Percentiles rank a stretch among this genome's conserved stretches.
Conservation (phyloP, 176 grass and related monocot genomes). For the Raddia distichophylla region DNA sequence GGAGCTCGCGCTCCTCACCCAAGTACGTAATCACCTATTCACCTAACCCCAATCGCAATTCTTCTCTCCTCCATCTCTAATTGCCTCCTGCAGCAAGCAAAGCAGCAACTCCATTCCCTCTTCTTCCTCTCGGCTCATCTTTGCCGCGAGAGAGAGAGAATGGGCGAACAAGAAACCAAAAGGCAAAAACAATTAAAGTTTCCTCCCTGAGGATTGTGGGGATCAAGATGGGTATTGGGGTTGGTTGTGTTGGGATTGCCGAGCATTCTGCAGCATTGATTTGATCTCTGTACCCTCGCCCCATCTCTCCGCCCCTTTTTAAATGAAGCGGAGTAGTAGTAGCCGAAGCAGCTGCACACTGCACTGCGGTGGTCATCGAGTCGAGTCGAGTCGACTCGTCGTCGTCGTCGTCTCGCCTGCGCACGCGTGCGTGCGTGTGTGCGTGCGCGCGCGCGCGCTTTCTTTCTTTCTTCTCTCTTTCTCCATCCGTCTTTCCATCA, state of each 20-base stretch:
- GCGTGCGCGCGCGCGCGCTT: not conserved
- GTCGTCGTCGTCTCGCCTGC: conserved; percentile 37
- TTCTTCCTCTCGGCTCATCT: not conserved
- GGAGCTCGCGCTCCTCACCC: conserved; percentile 87
- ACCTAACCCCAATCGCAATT: conserved; percentile 9
- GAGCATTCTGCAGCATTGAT: conserved; percentile 67
- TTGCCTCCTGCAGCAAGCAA: not conserved
- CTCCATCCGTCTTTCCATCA: conserved; percentile 36
- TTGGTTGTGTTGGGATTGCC: conserved; percentile 66
- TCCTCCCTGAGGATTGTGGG: conserved; percentile 29
- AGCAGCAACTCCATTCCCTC: not conserved
- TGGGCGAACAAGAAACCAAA: not conserved
- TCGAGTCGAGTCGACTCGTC: not conserved
- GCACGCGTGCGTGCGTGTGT: not conserved
- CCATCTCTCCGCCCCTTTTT: conserved; percentile 42
- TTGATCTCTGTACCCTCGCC: conserved; percentile 51
- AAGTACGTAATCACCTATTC: conserved; percentile 42
- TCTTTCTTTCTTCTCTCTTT: not conserved
- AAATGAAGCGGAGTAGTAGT: conserved; percentile 37
- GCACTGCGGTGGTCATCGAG: not conserved
- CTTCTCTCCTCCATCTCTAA: not conserved
- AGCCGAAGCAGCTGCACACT: conserved; percentile 1
- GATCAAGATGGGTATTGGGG: conserved; percentile 56
- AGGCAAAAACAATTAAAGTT: not conserved
- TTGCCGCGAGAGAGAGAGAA: not conserved